Evolutionary conservation across 441 rosid species (phyloP), one percentile per base, ranked within the genome.

Genomic region (Brassica hybrid): DNA sequence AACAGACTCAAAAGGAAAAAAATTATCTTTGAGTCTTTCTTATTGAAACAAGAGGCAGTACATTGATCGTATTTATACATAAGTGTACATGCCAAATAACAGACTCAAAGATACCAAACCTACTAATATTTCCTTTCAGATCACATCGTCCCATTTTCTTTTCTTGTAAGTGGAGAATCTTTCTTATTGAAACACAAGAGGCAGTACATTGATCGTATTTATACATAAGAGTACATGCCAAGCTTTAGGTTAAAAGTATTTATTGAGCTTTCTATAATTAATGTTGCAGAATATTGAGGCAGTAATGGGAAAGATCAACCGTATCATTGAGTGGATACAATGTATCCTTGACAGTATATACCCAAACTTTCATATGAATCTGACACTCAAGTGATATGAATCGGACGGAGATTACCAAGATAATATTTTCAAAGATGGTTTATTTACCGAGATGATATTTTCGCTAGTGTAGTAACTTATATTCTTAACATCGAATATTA

Each of bases 401-500:
- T 21, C 23, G 23, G 23, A 21, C 23, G 43, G 10, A 38, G 11
- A 38, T 38, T 7, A 38, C 8, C 43, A 38, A 38, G 43, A 41
- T 41, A 41, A 41, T 41, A 10, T 41, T 10, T 41, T 41, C 12
- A 2, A 10, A 41, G 45, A 41, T 41, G 13, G 45, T 41, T 41
- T 41, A 41, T 41, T 34, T 41, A 41, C 45, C 10, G 10, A 41
- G 45, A 41, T 10, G 13, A 41, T 43, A 43, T 3, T 41, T 41
- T 41, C 13, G 45, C 3, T 38, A 8, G 6, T 3, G 14, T 43
- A 43, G 50, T 43, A 43, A 43, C 50, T 11, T 3, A 43, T 43
- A 43, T 11, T n/a, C 5, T 43, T 12, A 43, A 12, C 3, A 43
- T 11, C 50, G 60, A 76, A 13, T 84, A 76, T 32, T 32, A 32